Evolutionary conservation across 768 basidiomycete species (phyloP).

Genomic region (Auricularia cornea): DNA sequence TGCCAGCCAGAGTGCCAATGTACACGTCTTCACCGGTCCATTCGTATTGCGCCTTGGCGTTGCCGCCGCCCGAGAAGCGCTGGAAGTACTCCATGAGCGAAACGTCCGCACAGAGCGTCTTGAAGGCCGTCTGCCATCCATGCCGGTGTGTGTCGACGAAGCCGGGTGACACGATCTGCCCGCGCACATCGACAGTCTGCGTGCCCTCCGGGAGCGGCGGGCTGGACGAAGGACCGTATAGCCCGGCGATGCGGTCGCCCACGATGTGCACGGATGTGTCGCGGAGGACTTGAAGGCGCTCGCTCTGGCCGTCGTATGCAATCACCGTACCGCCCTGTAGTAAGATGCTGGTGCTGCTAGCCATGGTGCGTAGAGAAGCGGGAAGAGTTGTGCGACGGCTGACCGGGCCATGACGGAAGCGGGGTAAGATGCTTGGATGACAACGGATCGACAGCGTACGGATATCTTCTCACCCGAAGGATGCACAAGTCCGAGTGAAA

Average conservation of each 20-base stretch:
- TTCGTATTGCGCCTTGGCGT: background rate
- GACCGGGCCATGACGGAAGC: no score
- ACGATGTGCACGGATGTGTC: conserved; percentile 20
- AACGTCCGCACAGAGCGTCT: background rate
- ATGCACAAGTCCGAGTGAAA: no score
- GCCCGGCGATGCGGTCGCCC: conserved; percentile 16
- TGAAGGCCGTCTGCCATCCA: background rate
- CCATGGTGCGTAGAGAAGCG: no score
- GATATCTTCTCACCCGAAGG: no score
- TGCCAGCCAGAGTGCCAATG: conserved; percentile 23
- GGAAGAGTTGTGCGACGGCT: no score
- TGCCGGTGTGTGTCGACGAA: conserved; percentile 24
- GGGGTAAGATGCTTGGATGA: no score
- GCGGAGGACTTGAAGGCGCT: background rate
- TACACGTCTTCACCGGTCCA: conserved; percentile 21
- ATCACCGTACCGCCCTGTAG: background rate
- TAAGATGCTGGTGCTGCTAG: background rate
- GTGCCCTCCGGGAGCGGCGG: conserved; percentile 8
- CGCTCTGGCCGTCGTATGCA: background rate
- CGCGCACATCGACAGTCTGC: conserved; percentile 18
- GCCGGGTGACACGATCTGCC: conserved; percentile 24
- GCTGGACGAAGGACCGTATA: conserved; percentile 14
- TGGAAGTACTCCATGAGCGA: background rate
- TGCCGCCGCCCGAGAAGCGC: background rate
- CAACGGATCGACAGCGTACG: no score